Conservation (phyloP, 2,329 filamentous ascomycete genomes). For the Sporothrix variecibatus region DNA sequence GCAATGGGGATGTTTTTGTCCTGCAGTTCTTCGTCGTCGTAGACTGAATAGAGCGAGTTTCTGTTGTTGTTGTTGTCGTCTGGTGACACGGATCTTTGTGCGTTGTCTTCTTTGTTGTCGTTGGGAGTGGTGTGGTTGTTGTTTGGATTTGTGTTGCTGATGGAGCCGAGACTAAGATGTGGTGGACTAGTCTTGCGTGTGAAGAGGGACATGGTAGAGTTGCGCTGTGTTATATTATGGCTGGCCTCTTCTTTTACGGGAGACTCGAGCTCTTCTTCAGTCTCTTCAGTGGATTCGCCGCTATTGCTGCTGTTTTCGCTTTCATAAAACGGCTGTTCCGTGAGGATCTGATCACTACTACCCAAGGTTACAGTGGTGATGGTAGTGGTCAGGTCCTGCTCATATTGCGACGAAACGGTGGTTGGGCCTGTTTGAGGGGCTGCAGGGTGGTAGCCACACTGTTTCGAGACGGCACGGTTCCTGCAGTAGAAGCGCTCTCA, state of each 20-base stretch:
- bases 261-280: not conserved
- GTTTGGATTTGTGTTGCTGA: conserved; percentile 22
- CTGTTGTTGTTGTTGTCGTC: conserved; percentile 16
- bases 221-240: conserved; percentile 7
- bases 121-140: not conserved
- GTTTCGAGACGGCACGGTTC: conserved; percentile 40
- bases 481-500: conserved; percentile 29
- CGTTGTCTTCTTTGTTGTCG: conserved; percentile 40
- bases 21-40: conserved; percentile 29
- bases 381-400: conserved; percentile 45
- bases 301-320: not conserved
- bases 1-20: conserved; percentile 22
- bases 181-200: conserved; percentile 54
- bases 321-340: conserved; percentile 16
- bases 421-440: conserved; percentile 32
- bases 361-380: conserved; percentile 38
- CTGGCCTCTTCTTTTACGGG: not conserved
- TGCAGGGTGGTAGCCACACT: conserved; percentile 46
- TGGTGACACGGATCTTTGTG: conserved; percentile 19
- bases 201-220: conserved; percentile 50
- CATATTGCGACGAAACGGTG: conserved; percentile 33
- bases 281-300: not conserved
- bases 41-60: conserved; percentile 12
- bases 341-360: conserved; percentile 22
- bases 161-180: conserved; percentile 52